These are phyloP conservation scores for Volvox reticuliferus DNA, from an alignment of 139 green algal genomes.

Conservation along the genomic window DNA sequence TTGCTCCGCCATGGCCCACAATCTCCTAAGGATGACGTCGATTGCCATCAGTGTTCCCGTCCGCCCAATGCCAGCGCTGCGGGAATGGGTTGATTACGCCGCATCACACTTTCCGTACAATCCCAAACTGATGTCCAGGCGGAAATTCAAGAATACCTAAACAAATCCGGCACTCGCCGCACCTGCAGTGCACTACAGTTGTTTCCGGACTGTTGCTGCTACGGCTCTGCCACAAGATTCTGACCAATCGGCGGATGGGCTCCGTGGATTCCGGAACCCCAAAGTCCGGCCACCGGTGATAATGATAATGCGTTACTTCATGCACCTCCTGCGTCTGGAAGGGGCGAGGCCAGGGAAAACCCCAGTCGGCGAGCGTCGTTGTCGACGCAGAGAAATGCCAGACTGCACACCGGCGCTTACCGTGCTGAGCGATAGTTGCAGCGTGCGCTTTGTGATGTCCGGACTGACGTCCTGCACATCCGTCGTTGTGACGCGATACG, in stretches of 20 bases:
- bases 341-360: not conserved
- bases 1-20: constrained; percentile 55
- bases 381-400: not conserved
- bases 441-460: constrained; percentile 52
- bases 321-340: constrained; percentile 50
- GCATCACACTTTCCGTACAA: too few relatives aligned
- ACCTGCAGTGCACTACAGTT: constrained; percentile 62
- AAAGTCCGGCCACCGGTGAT: constrained; percentile 73
- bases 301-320: constrained; percentile 69
- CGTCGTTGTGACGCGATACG: constrained; percentile 42
- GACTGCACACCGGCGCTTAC: not conserved
- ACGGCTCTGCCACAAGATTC: constrained; percentile 49
- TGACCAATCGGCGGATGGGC: constrained; percentile 56
- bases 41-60: constrained; percentile 88
- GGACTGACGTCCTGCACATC: constrained; percentile 48
- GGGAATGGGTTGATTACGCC: not conserved
- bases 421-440: constrained; percentile 50
- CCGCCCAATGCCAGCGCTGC: constrained; percentile 81
- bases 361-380: not conserved
- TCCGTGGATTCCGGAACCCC: constrained; percentile 61
- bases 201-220: constrained; percentile 12
- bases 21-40: constrained; percentile 75
- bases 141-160: too few relatives aligned
- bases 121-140: too few relatives aligned
- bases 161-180: not conserved